Base-by-base conservation (phyloP, 2,329 filamentous ascomycete species). In the Neonectria ditissima region DNA sequence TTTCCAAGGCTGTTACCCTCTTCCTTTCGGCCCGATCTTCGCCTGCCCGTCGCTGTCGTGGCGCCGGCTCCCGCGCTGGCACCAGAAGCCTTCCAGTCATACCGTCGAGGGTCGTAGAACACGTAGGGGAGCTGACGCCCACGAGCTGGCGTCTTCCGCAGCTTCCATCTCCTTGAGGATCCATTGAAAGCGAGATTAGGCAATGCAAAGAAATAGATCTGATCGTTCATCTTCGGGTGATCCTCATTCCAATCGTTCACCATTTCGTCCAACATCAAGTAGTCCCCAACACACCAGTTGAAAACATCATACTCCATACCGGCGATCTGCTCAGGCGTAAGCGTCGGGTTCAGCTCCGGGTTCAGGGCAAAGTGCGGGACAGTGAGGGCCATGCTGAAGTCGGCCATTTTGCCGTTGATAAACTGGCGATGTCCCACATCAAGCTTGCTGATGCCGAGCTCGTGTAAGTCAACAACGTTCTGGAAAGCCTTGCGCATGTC, bases 381-480 rank as follows among this genome's bases (percentile, higher is more conserved):
- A 6, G 74, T 76, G 20, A 73, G 51, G 50, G 71, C 56, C 5
- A 34, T 67, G 63, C 72, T 74, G 45, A 76, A 72, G 59, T 75
- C 70, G 53, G 55, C 28, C 3, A 72, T 2, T 45, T 73, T 74
- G 52, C 66, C 61, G 57, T 51, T 57, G 55, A 74, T 60, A 11
- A 72, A 6, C 44, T 75, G 71, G 14, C 62, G 56, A 22, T n/a
- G 16, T 2, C 3, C 48, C 1, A 30, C 2, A 13, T 62, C 53
- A 10, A 62, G 11, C 1, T 14, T 3, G 34, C 45, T 14, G 20
- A 56, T 56, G 2, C 59, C 59, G 18, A 62, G 45, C 44, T 55
- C 44, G 4, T 62, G 59, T n/a, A 62, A 5, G 3, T 44, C 16
- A 20, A 22, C 16, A 1, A 37, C 22, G 10, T 62, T 45, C n/a